phyloP scores from a whole-genome alignment of 1,284 basidiomycete genomes.

The Kalmanozyma brasiliensis region DNA sequence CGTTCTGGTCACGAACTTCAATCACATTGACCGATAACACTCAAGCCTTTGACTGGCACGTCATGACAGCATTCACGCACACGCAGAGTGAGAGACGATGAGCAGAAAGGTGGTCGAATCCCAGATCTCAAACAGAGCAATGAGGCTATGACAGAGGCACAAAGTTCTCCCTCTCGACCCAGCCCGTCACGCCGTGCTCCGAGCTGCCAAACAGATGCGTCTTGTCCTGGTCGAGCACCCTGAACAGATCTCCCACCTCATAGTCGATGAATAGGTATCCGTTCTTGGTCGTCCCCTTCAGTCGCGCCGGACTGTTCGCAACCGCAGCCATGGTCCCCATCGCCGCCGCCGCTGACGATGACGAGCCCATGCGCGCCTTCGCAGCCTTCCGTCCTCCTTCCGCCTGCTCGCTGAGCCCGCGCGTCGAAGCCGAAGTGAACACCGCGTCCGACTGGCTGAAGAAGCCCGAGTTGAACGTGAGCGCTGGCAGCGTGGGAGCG shows the following conservation, averaged over 20 bases:
- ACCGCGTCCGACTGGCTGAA: slow-evolving; percentile 35
- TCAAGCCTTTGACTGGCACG: too few relatives aligned
- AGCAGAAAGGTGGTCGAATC: too few relatives aligned
- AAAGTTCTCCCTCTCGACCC: slow-evolving; percentile 50
- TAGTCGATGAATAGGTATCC: slow-evolving; percentile 49
- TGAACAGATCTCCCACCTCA: slow-evolving; percentile 45
- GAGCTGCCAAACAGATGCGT: slow-evolving; percentile 37
- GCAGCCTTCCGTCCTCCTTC: neutral
- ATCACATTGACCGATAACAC: too few relatives aligned
- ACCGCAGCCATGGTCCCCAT: slow-evolving; percentile 40
- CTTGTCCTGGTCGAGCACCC: slow-evolving; percentile 32
- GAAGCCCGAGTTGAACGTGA: slow-evolving; percentile 49
- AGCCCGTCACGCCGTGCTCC: slow-evolving; percentile 42
- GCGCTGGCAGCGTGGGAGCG: slow-evolving; percentile 30
- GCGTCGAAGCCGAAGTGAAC: slow-evolving; percentile 14
- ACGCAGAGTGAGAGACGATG: neutral
- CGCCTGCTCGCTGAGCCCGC: slow-evolving; percentile 8
- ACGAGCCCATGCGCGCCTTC: neutral
- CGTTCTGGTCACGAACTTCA: too few relatives aligned
- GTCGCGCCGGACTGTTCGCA: slow-evolving; percentile 24
- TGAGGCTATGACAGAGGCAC: slow-evolving; percentile 23
- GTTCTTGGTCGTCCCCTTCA: slow-evolving; percentile 4
- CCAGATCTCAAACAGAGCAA: too few relatives aligned
- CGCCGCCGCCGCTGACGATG: neutral
- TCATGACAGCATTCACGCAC: neutral